Percentiles rank a stretch among this genome's conserved stretches.
These are phyloP conservation scores for Calonectria pauciramosa DNA, from an alignment of 2,329 filamentous ascomycete species.

Conservation along the genomic window DNA sequence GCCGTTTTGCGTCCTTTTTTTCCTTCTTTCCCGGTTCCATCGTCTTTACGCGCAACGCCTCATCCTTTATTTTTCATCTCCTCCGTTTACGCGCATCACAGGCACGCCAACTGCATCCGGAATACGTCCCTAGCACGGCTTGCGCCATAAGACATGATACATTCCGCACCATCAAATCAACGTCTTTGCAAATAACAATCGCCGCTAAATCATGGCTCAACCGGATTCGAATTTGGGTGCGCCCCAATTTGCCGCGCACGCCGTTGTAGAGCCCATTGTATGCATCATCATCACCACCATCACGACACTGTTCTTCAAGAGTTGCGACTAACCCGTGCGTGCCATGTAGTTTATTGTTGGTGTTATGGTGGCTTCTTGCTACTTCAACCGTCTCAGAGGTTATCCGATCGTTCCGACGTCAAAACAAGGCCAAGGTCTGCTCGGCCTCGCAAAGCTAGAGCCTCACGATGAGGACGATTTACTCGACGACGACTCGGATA, in stretches of 20 bases:
- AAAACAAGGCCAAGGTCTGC: constrained; percentile 39
- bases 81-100: constrained; percentile 1
- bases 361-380: constrained; percentile 47
- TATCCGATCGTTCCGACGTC: constrained; percentile 39
- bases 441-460: constrained; percentile 40
- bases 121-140: neutral
- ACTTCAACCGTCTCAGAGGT: constrained; percentile 45
- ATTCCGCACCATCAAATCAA: neutral
- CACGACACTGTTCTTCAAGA: neutral
- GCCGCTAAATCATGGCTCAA: constrained; percentile 26
- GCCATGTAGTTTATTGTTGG: constrained; percentile 41
- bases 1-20: constrained; percentile 9
- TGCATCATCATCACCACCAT: neutral
- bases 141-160: neutral
- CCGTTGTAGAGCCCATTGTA: constrained; percentile 46
- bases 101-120: neutral
- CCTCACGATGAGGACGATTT: constrained; percentile 40
- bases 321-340: neutral
- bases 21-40: neutral
- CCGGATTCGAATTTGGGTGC: constrained; percentile 36
- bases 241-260: constrained; percentile 47
- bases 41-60: constrained; percentile 9
- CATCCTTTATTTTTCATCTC: neutral
- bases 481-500: constrained; percentile 34
- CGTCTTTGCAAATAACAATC: constrained; percentile 1